Percentiles rank a stretch among this genome's conserved stretches.
Evolutionary conservation across 1,284 basidiomycete genomes (phyloP).

Genomic region (Phellopilus nigrolimitatus): DNA sequence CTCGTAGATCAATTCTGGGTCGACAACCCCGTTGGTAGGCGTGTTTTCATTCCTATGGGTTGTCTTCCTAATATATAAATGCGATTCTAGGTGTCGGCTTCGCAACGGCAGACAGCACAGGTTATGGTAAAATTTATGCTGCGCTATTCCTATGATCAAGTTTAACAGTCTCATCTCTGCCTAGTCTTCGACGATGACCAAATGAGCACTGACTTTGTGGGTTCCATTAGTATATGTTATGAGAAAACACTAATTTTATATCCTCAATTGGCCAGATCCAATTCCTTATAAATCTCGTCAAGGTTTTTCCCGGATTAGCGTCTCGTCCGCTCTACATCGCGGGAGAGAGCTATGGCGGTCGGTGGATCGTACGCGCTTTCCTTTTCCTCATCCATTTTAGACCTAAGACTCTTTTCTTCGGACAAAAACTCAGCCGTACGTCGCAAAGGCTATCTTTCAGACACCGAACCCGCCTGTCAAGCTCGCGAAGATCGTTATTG

Average conservation of each 20-base stretch:
- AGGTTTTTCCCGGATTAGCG: slow-evolving; percentile 20
- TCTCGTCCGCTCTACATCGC: slow-evolving; percentile 19
- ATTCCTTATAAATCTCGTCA: slow-evolving; percentile 21
- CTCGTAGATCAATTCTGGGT: slow-evolving; percentile 66
- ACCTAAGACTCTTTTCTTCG: neutral
- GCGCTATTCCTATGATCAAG: too few species aligned
- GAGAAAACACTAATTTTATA: neutral
- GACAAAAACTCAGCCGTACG: slow-evolving; percentile 16
- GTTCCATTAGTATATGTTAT: slow-evolving; percentile 6
- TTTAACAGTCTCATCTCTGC: neutral
- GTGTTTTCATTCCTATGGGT: neutral
- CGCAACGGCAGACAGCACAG: slow-evolving; percentile 55
- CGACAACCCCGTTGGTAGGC: slow-evolving; percentile 58
- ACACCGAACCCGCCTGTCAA: slow-evolving; percentile 22
- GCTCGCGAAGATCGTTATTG: slow-evolving; percentile 22
- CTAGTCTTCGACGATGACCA: slow-evolving; percentile 26
- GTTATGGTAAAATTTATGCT: slow-evolving; percentile 57
- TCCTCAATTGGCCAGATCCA: slow-evolving; percentile 9
- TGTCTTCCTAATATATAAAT: slow-evolving; percentile 9
- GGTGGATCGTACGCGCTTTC: slow-evolving; percentile 12
- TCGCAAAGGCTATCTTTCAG: slow-evolving; percentile 20
- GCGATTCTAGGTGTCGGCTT: slow-evolving; percentile 52
- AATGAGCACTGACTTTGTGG: slow-evolving; percentile 27
- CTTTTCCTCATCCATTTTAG: too few species aligned
- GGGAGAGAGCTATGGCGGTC: slow-evolving; percentile 22